Conservation (phyloP, 805 yeast species). For the Dipodascus albidus region DNA sequence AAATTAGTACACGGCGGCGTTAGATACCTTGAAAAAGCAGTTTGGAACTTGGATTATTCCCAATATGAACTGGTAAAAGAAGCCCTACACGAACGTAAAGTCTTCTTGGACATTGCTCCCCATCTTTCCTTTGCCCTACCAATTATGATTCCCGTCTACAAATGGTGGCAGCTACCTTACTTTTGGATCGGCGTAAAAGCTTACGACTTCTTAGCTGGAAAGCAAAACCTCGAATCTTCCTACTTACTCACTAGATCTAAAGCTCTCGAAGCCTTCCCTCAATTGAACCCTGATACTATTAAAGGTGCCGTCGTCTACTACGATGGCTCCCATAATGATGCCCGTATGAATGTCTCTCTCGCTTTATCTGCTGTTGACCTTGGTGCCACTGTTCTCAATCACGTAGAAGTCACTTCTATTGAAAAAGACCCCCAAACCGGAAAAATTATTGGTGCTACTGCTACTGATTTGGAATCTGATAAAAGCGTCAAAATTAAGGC, state of each 20-base stretch:
- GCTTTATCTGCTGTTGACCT: conserved; percentile 76
- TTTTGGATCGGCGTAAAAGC: conserved; percentile 83
- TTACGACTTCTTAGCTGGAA: conserved; percentile 89
- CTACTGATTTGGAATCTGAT: conserved; percentile 39
- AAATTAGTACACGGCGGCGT: conserved; percentile 98
- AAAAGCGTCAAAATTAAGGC: conserved; percentile 38
- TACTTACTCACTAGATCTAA: conserved; percentile 57
- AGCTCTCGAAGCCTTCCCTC: conserved; percentile 71
- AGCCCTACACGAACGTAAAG: conserved; percentile 78
- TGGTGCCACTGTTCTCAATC: conserved; percentile 86
- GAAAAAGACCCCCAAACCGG: conserved; percentile 48
- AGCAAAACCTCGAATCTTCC: conserved; percentile 69
- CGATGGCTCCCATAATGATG: conserved; percentile 89
- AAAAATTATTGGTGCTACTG: conserved; percentile 64
- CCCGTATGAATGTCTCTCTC: conserved; percentile 78
- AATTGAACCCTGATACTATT: conserved; percentile 64
- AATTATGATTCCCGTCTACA: conserved; percentile 91
- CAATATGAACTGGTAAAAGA: conserved; percentile 84
- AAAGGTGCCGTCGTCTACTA: conserved; percentile 90
- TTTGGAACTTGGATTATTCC: conserved; percentile 81
- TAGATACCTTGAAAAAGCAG: conserved; percentile 87
- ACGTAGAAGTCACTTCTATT: conserved; percentile 68
- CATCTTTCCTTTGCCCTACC: conserved; percentile 80
- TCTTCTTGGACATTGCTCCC: conserved; percentile 83
- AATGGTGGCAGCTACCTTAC: conserved; percentile 93